phyloP scores from a whole-genome alignment of 306 rosid species.

The Cicer chorassanicum region DNA sequence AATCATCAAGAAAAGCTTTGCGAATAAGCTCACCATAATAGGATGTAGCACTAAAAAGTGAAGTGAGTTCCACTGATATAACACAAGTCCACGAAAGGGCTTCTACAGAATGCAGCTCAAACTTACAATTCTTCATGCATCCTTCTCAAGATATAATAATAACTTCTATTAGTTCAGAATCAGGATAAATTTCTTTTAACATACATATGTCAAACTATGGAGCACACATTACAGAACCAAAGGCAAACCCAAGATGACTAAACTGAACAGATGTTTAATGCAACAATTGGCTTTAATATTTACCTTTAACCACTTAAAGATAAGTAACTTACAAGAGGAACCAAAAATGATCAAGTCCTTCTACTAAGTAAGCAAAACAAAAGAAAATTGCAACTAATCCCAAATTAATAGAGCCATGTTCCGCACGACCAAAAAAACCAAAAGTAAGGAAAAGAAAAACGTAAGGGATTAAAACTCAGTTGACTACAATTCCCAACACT shows the following conservation, averaged over 20 bases:
- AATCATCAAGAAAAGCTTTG: neutral
- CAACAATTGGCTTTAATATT: neutral
- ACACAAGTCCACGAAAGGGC: constrained; percentile 1
- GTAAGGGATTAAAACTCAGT: neutral
- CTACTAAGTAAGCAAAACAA: constrained; percentile 29
- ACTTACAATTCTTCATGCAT: neutral
- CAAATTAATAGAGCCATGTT: constrained; percentile 25
- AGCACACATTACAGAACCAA: neutral
- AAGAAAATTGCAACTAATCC: constrained; percentile 41
- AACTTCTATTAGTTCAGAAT: constrained; percentile 9
- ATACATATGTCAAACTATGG: neutral
- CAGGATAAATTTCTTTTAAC: neutral
- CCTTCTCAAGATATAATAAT: neutral
- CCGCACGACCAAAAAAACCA: constrained; percentile 6
- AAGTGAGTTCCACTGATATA: neutral
- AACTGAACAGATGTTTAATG: neutral
- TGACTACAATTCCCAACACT: constrained; percentile 22
- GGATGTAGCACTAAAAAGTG: neutral
- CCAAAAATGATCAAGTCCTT: constrained; percentile 26
- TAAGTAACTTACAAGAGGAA: neutral
- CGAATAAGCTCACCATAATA: neutral
- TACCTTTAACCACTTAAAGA: neutral
- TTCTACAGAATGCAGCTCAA: neutral
- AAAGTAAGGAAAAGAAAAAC: neutral
- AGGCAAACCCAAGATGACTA: neutral